Evolutionary conservation across 306 rosid species (phyloP).

Genomic region (Citrullus amarus): DNA sequence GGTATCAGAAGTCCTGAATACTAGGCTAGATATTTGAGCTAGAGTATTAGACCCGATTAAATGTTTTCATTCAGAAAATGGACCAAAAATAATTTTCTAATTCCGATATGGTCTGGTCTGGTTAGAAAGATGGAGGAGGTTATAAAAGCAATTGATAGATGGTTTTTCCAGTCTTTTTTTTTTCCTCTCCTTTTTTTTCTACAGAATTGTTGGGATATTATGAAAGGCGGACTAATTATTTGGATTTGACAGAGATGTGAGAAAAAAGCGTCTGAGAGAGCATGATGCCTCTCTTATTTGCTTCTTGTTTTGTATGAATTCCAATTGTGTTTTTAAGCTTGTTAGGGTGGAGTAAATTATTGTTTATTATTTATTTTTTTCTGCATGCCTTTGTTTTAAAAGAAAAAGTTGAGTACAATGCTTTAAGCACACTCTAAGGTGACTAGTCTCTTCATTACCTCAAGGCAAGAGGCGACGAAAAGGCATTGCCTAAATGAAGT

Average conservation of each 20-base stretch:
- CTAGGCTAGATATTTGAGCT: neutral
- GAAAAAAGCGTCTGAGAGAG: neutral
- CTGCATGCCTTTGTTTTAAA: no score
- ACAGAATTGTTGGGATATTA: neutral
- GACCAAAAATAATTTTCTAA: neutral
- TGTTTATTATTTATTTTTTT: no score
- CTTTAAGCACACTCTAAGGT: no score
- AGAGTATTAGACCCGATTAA: neutral
- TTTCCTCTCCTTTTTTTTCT: neutral
- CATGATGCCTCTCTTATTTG: neutral
- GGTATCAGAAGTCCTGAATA: neutral
- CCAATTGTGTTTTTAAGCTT: neutral
- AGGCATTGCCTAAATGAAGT: no score
- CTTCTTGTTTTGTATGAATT: neutral
- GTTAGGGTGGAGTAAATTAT: neutral
- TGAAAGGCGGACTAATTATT: neutral
- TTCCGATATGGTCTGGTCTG: neutral
- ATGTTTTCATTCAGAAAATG: neutral
- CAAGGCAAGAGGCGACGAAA: no score
- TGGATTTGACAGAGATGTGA: neutral
- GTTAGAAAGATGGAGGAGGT: neutral
- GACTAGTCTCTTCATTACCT: no score
- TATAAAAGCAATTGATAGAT: neutral
- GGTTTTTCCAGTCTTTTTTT: neutral
- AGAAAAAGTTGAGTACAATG: no score